A percentile compares a stretch with the other conserved stretches of the same genome.
phyloP scores from a whole-genome alignment of 345 rosid genomes.

The Noccaea caerulescens region DNA sequence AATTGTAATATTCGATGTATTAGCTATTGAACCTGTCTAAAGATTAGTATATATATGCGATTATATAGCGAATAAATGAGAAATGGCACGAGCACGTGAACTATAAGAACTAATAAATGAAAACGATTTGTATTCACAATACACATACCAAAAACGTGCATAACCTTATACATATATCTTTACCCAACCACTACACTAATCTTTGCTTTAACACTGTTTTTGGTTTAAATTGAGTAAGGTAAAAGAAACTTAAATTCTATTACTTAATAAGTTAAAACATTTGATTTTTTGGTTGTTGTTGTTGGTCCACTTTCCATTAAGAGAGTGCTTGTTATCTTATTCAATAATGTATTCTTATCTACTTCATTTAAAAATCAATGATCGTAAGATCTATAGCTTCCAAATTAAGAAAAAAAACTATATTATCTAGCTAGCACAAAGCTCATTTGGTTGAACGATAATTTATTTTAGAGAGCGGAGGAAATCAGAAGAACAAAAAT shows the following conservation, averaged over 20 bases:
- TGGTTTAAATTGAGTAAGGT: not conserved
- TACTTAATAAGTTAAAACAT: not conserved
- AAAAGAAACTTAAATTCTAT: not conserved
- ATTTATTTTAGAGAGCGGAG: not conserved
- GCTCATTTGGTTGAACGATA: conserved; percentile 3
- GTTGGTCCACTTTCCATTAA: conserved; percentile 16
- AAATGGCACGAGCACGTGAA: conserved; percentile 12
- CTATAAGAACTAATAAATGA: not conserved
- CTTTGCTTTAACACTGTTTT: not conserved
- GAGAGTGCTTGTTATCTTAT: not conserved
- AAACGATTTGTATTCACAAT: not conserved
- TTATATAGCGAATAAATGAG: not conserved
- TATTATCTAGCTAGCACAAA: conserved; percentile 22
- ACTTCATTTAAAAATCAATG: not conserved
- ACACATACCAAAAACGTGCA: conserved; percentile 22
- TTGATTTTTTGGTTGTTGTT: not conserved
- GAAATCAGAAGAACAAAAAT: no score
- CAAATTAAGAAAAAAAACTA: not conserved
- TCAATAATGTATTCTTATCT: conserved; percentile 3
- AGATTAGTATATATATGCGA: not conserved
- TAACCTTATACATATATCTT: not conserved
- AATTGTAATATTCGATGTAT: conserved; percentile 1
- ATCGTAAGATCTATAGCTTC: conserved; percentile 3
- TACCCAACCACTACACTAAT: conserved; percentile 3
- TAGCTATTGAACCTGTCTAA: not conserved